phyloP scores from a whole-genome alignment of 78 protist genomes.

The Dictyostelium citrinum region DNA sequence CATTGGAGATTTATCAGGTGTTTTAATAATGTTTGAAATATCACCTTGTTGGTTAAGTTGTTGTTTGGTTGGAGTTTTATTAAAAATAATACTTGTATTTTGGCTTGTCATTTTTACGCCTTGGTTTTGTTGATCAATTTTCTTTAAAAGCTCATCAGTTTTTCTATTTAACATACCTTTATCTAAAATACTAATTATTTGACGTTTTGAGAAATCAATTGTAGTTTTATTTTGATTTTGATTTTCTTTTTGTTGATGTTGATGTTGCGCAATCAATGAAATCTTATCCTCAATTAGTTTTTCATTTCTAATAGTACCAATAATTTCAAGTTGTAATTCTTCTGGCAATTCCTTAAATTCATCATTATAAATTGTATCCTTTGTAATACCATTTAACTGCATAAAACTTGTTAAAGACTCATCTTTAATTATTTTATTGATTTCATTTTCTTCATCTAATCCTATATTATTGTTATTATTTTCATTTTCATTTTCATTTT shows the following conservation, averaged over 20 bases:
- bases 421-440: background rate
- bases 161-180: slow-evolving; percentile 46
- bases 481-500: background rate
- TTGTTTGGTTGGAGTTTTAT: slow-evolving; percentile 8
- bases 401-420: background rate
- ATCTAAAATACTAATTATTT: slow-evolving; percentile 28
- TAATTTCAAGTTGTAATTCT: slow-evolving; percentile 51
- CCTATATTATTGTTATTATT: background rate
- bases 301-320: slow-evolving; percentile 8
- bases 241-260: background rate
- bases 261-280: background rate
- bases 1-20: slow-evolving; percentile 10
- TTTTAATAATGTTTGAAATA: background rate
- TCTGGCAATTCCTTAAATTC: slow-evolving; percentile 47
- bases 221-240: background rate
- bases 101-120: background rate
- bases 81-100: slow-evolving; percentile 21
- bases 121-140: background rate
- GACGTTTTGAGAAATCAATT: slow-evolving; percentile 48
- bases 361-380: background rate
- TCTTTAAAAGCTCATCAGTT: background rate
- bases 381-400: slow-evolving; percentile 6
- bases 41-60: background rate
- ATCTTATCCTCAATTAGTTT: slow-evolving; percentile 20
- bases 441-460: background rate